Conservation (phyloP, 1,139 yeast genomes). For the Taphrina flavorubra region DNA sequence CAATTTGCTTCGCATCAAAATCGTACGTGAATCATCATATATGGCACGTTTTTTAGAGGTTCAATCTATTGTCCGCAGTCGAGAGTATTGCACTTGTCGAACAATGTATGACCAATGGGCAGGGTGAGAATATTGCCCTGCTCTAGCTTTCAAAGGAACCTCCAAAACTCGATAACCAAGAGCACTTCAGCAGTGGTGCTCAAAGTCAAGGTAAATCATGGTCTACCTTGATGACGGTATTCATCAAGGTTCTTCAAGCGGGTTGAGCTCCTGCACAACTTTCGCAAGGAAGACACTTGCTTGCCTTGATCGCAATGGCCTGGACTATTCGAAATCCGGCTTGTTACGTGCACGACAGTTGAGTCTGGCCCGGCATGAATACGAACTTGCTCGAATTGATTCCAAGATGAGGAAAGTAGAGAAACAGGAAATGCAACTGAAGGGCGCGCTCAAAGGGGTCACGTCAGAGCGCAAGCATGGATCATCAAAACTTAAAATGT, state of each 20-base stretch:
- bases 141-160: too few species aligned
- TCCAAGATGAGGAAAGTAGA: constrained; percentile 3
- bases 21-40: not conserved
- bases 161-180: too few species aligned
- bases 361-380: constrained; percentile 3
- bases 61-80: too few species aligned
- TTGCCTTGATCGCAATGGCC: not conserved
- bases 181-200: too few species aligned
- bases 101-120: too few species aligned
- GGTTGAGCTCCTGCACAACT: not conserved
- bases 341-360: not conserved
- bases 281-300: constrained; percentile 16
- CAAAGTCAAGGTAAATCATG: not conserved
- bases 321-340: not conserved
- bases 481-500: not conserved
- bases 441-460: not conserved
- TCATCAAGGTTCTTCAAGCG: not conserved
- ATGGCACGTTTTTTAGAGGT: constrained; percentile 5
- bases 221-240: not conserved
- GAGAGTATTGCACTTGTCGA: too few species aligned
- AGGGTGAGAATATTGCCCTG: too few species aligned
- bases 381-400: constrained; percentile 8
- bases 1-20: too few species aligned
- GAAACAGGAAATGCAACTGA: constrained; percentile 8
- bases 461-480: not conserved